Evolutionary conservation across 805 yeast genomes (phyloP), one percentile per base, ranked within the genome.

Genomic region (Pichia ethanolica): DNA sequence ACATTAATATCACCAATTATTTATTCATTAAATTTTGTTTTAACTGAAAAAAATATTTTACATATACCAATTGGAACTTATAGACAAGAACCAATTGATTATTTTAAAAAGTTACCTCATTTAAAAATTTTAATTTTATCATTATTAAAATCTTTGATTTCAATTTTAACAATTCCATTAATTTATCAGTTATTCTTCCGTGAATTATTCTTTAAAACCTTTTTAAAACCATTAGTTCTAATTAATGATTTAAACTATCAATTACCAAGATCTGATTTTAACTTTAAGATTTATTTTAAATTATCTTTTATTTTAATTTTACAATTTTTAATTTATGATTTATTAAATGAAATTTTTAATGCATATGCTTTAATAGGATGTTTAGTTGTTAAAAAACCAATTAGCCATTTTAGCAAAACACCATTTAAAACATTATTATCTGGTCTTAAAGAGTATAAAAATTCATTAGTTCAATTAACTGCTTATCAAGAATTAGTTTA

Each of bases 401-500:
- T 86, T 8, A 77, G 83, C 42, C 64, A 77, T 11, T 74, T 78
- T 32, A 74, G 84, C 13, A 67, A 82, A 0, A 81, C 78, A 45
- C 89, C 88, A 7, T 68, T 82, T 44, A 77, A 75, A 46, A 82
- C 89, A 1, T 65, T 86, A 37, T 62, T 85, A 11, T 72, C 82
- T 4, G 91, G 91, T 0, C 70, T 86, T 52, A 73, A 74, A 45
- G 81, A 82, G 35, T 62, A 65, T 33, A 72, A 71, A 45, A 55
- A 65, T 42, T 71, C 69, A 10, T 70, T 78, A 48, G 76, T 77
- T 1, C 75, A 80, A 51, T 61, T 81, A 51, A 80, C 89, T 1
- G 89, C 91, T 3, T 84, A 79, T 66, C 91, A 86, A 65, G 93
- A 86, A 59, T 68, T 85, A 47, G 84, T 87, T 0, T 82, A 76